Percentiles rank a stretch among this genome's conserved stretches.
These are phyloP conservation scores for Chondrus crispus DNA, from an alignment of 23 red algal species.

Conservation along the genomic window DNA sequence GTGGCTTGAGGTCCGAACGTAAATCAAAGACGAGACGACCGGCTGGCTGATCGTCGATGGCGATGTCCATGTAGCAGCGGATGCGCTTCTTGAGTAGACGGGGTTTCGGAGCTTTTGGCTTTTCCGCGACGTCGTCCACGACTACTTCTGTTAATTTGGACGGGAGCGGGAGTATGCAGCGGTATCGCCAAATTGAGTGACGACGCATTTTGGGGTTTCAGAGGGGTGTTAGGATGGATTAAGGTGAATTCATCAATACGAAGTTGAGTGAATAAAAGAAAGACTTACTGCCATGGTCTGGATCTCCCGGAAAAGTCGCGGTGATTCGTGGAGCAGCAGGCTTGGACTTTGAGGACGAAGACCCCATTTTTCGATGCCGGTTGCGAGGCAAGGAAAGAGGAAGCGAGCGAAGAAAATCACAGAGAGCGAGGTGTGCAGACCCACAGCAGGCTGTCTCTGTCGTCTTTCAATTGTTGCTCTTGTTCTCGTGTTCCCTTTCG, in stretches of 20 bases:
- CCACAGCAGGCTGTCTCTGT: too few relatives aligned
- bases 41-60: constrained; percentile 48
- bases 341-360: constrained; percentile 35
- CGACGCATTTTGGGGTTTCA: too few relatives aligned
- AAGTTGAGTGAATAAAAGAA: too few relatives aligned
- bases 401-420: too few relatives aligned
- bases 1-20: constrained; percentile 64
- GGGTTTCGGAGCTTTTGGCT: constrained; percentile 20
- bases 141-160: constrained; percentile 6
- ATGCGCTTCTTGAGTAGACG: constrained; percentile 32
- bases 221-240: not conserved
- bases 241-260: not conserved
- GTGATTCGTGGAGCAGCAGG: constrained; percentile 28
- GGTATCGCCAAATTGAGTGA: too few relatives aligned
- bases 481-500: too few relatives aligned
- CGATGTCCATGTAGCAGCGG: constrained; percentile 75
- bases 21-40: constrained; percentile 79
- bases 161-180: not conserved
- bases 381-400: too few relatives aligned
- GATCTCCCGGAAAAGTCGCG: constrained; percentile 59
- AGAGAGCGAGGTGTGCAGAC: too few relatives aligned
- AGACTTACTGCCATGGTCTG: constrained; percentile 62
- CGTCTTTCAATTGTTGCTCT: too few relatives aligned
- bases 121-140: not conserved
- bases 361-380: too few relatives aligned